phyloP scores from a whole-genome alignment of 75 land plant species.

The Sequoiadendron giganteum region DNA sequence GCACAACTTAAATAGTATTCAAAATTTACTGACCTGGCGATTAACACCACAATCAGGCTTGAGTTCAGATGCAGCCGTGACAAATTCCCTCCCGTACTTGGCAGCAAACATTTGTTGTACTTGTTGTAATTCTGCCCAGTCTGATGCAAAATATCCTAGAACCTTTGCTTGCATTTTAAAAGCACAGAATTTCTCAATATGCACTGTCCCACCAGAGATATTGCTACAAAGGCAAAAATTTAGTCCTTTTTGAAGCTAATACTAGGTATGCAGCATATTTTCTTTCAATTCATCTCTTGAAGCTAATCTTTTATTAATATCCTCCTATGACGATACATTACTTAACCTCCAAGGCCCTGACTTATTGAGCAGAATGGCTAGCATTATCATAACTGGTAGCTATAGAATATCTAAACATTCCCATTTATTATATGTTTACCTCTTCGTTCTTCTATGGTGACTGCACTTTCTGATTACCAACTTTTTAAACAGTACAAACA shows the following conservation, averaged over 20 bases:
- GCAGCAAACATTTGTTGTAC: constrained; percentile 71
- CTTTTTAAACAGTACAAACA: background rate
- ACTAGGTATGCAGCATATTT: background rate
- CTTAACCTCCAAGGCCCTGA: background rate
- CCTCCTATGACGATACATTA: background rate
- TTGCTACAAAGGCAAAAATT: background rate
- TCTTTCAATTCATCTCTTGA: background rate
- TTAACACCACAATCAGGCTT: constrained; percentile 95
- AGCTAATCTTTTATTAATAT: background rate
- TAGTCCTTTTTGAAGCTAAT: background rate
- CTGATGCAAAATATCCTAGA: constrained; percentile 19
- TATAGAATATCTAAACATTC: background rate
- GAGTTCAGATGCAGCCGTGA: constrained; percentile 81
- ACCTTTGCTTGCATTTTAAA: too few species aligned
- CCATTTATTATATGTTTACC: background rate
- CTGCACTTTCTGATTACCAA: background rate
- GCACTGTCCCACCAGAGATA: background rate
- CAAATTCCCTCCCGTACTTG: constrained; percentile 95
- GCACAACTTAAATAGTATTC: background rate
- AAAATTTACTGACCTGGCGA: constrained; percentile 55
- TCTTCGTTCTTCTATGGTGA: background rate
- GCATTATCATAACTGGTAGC: background rate
- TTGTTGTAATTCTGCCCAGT: constrained; percentile 72
- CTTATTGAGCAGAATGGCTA: background rate
- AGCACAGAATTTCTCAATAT: background rate